These are phyloP conservation scores for Ascochyta lentis DNA, from an alignment of 2,329 filamentous ascomycete genomes.

Conservation along the genomic window DNA sequence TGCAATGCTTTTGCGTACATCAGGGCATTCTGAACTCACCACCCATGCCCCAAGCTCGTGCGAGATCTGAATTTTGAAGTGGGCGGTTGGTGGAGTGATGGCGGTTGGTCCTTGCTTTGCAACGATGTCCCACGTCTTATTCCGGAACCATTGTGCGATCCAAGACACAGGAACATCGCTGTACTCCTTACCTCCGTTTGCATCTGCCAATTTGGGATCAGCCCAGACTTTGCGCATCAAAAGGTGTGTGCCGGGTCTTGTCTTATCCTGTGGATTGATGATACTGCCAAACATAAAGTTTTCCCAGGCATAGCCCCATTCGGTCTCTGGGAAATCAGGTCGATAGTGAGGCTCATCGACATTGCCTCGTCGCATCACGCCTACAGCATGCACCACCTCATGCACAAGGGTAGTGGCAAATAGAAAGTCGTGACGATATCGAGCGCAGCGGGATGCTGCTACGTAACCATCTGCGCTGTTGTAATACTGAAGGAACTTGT, in stretches of 20 bases:
- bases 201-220: slow-evolving; percentile 14
- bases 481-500: slow-evolving; percentile 30
- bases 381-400: slow-evolving; percentile 45
- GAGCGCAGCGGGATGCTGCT: slow-evolving; percentile 32
- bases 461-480: slow-evolving; percentile 26
- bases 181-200: slow-evolving; percentile 38
- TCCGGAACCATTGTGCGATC: slow-evolving; percentile 47
- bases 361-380: slow-evolving; percentile 40
- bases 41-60: slow-evolving; percentile 23
- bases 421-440: slow-evolving; percentile 45
- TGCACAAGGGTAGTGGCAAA: slow-evolving; percentile 42
- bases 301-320: slow-evolving; percentile 48
- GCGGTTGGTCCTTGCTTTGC: slow-evolving; percentile 28
- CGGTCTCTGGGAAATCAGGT: slow-evolving; percentile 33
- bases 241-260: slow-evolving; percentile 23
- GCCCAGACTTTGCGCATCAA: slow-evolving; percentile 43
- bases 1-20: slow-evolving; percentile 22
- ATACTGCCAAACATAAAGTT: slow-evolving; percentile 45
- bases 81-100: slow-evolving; percentile 27
- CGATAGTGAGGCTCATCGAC: slow-evolving; percentile 36
- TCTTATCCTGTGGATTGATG: slow-evolving; percentile 40
- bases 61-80: slow-evolving; percentile 34
- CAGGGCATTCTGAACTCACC: slow-evolving; percentile 23
- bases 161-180: slow-evolving; percentile 42
- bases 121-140: slow-evolving; percentile 40